Percentiles rank a stretch among this genome's conserved stretches.
Evolutionary conservation across 345 rosid species (phyloP).

Genomic region (Triadica sebifera): DNA sequence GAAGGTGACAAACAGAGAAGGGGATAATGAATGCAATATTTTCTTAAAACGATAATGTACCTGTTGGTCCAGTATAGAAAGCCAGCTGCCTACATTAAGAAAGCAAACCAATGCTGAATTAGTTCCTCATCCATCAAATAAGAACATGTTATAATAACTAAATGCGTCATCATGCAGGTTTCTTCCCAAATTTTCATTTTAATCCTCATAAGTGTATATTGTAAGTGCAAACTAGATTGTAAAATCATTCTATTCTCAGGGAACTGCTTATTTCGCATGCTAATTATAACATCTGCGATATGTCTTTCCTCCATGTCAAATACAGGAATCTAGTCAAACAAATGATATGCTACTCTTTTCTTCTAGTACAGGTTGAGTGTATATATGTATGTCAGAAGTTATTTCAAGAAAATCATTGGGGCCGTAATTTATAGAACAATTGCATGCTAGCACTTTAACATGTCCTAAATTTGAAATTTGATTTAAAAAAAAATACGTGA

Average conservation of each 20-base stretch:
- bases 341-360: background rate
- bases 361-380: too few species aligned
- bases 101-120: constrained; percentile 16
- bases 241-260: background rate
- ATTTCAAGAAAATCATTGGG: too few species aligned
- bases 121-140: background rate
- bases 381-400: too few species aligned
- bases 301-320: too few species aligned
- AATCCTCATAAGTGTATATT: background rate
- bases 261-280: background rate
- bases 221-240: background rate
- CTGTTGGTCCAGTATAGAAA: constrained; percentile 49
- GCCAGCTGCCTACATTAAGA: constrained; percentile 46
- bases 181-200: background rate
- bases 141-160: background rate
- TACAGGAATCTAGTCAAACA: background rate
- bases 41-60: constrained; percentile 7
- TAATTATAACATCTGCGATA: background rate
- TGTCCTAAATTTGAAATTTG: too few species aligned
- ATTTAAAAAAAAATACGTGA: background rate
- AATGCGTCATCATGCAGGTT: background rate
- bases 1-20: background rate
- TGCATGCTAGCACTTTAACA: background rate
- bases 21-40: background rate
- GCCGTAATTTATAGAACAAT: background rate